Percentiles rank a stretch among this genome's conserved stretches.
Evolutionary conservation across 768 basidiomycete species (phyloP).

Genomic region (Phylloporus sp.): DNA sequence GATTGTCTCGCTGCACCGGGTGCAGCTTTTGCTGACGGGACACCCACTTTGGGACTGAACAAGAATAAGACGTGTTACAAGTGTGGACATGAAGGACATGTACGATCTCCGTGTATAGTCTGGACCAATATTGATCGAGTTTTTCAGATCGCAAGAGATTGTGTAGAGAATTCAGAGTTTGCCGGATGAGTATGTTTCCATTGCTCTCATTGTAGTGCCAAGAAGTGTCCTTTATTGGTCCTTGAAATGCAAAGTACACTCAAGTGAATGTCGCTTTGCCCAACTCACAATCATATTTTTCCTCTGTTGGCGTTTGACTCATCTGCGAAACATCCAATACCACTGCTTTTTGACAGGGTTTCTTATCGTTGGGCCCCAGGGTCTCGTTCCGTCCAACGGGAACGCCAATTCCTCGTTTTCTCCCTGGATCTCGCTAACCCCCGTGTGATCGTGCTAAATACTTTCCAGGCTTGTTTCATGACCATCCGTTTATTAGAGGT

Average conservation of each 20-base stretch:
- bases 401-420: constrained; percentile 8
- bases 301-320: neutral
- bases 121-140: constrained; percentile 4
- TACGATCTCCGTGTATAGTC: constrained; percentile 35
- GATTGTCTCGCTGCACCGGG: constrained; percentile 79
- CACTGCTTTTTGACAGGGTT: neutral
- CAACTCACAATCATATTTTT: neutral
- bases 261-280: constrained; percentile 14
- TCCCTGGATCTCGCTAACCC: neutral
- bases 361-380: neutral
- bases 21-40: constrained; percentile 42
- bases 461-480: neutral
- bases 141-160: constrained; percentile 59
- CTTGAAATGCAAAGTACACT: constrained; percentile 15
- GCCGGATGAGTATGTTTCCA: constrained; percentile 35
- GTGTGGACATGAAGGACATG: constrained; percentile 84
- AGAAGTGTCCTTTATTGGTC: constrained; percentile 10
- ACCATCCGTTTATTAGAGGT: neutral
- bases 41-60: constrained; percentile 38
- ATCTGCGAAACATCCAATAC: neutral
- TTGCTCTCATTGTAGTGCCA: constrained; percentile 3
- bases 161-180: constrained; percentile 52
- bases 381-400: constrained; percentile 4
- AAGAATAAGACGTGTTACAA: constrained; percentile 84
- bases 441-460: neutral